A percentile compares a stretch with the other conserved stretches of the same genome.
phyloP scores from a whole-genome alignment of 495 filamentous ascomycete genomes.

The Massariosphaeria phaeospora region DNA sequence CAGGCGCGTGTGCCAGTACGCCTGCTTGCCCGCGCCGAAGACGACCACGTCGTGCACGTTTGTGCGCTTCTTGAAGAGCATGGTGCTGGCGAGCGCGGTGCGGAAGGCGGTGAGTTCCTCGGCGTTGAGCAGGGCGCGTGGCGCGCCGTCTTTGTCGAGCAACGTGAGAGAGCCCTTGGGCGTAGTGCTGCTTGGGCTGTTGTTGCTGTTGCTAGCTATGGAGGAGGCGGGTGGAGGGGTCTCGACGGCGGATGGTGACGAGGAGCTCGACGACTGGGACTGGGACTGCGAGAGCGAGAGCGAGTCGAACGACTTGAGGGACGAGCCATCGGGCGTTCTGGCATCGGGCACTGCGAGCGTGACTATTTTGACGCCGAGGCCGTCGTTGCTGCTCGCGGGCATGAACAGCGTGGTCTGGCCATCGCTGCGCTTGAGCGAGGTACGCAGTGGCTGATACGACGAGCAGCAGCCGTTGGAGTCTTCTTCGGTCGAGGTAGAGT shows the following conservation, averaged over 20 bases:
- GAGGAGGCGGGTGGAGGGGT: conserved; percentile 19
- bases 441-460: conserved; percentile 71
- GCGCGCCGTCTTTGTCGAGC: conserved; percentile 59
- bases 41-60: conserved; percentile 68
- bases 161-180: conserved; percentile 77
- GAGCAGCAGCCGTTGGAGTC: conserved; percentile 50
- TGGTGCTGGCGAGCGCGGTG: conserved; percentile 75
- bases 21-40: conserved; percentile 88
- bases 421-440: conserved; percentile 61
- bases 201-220: conserved; percentile 31
- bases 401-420: conserved; percentile 86
- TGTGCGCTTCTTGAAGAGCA: conserved; percentile 66
- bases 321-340: conserved; percentile 1
- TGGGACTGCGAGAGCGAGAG: conserved; percentile 26
- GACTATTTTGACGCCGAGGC: conserved; percentile 60
- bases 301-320: conserved; percentile 23
- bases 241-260: conserved; percentile 23
- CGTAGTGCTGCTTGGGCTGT: too few relatives aligned
- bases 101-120: conserved; percentile 87
- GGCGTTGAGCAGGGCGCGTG: conserved; percentile 77
- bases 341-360: conserved; percentile 40
- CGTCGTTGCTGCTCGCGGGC: conserved; percentile 64
- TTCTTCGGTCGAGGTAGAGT: conserved; percentile 60
- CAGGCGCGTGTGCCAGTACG: conserved; percentile 88
- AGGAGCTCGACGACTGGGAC: conserved; percentile 5